Evolutionary conservation across 129 eudicot genomes (phyloP).

Genomic region (Cynara cardunculus): DNA sequence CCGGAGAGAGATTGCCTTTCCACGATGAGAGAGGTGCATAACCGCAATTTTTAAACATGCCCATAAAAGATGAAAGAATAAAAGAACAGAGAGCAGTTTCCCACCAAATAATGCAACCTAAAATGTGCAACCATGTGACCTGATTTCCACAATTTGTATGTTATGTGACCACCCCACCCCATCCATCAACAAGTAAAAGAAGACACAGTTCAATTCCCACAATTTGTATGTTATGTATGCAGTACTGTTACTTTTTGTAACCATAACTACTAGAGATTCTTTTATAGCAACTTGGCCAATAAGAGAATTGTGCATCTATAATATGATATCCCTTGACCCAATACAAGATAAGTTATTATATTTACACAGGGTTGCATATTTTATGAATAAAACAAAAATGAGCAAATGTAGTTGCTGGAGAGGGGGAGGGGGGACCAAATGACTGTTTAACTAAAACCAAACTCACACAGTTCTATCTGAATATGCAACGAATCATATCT

Average conservation of each 20-base stretch:
- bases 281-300: slow-evolving; percentile 30
- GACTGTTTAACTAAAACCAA: neutral
- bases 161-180: slow-evolving; percentile 4
- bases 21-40: too few species aligned
- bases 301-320: slow-evolving; percentile 24
- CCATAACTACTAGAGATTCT: slow-evolving; percentile 21
- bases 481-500: too few species aligned
- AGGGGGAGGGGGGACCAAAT: neutral
- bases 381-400: neutral
- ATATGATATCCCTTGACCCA: slow-evolving; percentile 29
- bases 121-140: too few species aligned
- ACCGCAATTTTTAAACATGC: too few species aligned
- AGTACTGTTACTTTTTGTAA: slow-evolving; percentile 11
- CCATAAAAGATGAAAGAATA: too few species aligned
- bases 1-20: too few species aligned
- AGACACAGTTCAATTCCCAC: slow-evolving; percentile 22
- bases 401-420: neutral
- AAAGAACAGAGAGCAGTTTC: too few species aligned
- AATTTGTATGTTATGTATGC: slow-evolving; percentile 27
- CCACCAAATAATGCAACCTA: too few species aligned
- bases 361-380: slow-evolving; percentile 6
- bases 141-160: too few species aligned
- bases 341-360: slow-evolving; percentile 36
- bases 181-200: slow-evolving; percentile 11
- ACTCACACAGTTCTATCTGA: too few species aligned